Conservation (phyloP, 176 grass and related monocot genomes). For the Oryza meyeriana region DNA sequence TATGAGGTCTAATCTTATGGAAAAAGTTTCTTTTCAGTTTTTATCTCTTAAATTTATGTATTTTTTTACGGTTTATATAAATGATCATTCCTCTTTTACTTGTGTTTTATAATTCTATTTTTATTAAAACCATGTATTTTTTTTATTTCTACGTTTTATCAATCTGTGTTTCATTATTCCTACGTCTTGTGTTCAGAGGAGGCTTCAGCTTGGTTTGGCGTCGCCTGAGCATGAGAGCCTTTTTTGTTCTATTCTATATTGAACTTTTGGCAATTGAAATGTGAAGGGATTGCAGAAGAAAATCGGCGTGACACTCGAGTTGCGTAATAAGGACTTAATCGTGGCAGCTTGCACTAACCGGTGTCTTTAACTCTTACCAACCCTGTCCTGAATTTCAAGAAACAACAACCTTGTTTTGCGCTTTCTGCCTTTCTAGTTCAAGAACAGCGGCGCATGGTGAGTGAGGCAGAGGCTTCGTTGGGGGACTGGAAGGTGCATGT, state of each 20-base stretch:
- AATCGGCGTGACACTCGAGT: background rate
- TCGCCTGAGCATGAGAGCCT: background rate
- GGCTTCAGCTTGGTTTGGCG: background rate
- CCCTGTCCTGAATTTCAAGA: background rate
- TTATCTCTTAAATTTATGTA: no score
- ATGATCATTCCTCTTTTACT: no score
- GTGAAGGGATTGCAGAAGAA: background rate
- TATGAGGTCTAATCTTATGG: no score
- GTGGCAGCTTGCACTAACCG: background rate
- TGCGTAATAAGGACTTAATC: background rate
- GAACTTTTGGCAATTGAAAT: background rate
- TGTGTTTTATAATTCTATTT: no score
- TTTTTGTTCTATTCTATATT: background rate
- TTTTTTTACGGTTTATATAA: no score
- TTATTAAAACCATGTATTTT: no score
- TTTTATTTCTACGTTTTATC: no score
- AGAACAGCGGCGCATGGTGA: background rate
- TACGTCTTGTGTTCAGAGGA: no score
- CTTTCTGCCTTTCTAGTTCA: background rate
- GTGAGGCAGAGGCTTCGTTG: background rate
- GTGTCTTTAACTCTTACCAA: background rate
- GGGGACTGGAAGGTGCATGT: background rate
- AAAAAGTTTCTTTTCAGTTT: no score
- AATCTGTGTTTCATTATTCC: no score
- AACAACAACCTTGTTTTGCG: background rate